Conservation (phyloP, 1,284 basidiomycete genomes). For the Microbotryum silenes-acaulis region DNA sequence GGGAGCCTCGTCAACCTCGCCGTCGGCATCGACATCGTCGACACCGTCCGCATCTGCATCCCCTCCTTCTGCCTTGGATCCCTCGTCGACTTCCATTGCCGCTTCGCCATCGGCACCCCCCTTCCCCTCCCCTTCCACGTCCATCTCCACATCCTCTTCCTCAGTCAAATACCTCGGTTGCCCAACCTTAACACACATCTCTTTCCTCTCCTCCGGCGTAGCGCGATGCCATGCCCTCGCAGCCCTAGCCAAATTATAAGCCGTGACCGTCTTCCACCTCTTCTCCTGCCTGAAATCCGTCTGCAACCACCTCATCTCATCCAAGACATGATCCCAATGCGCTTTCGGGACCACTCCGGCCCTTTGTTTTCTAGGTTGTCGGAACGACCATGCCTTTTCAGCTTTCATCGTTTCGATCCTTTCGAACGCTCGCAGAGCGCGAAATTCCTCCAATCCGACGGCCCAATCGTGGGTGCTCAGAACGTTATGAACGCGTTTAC, state of each 20-base stretch:
- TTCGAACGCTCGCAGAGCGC: conserved; percentile 59
- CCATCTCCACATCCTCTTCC: conserved; percentile 28
- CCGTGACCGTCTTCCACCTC: conserved; percentile 81
- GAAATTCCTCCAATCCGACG: conserved; percentile 30
- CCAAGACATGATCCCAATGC: conserved; percentile 92
- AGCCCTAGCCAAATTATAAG: conserved; percentile 74
- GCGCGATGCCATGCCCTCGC: conserved; percentile 82
- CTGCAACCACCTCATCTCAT: conserved; percentile 99
- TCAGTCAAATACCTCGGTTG: conserved; percentile 13
- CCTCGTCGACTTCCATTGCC: conserved; percentile 5
- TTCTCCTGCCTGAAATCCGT: conserved; percentile 90
- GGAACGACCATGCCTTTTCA: conserved; percentile 77
- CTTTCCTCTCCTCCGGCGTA: conserved; percentile 55
- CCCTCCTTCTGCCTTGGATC: neutral
- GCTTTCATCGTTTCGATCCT: conserved; percentile 77
- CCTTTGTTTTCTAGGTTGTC: conserved; percentile 90
- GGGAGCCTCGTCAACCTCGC: conserved; percentile 31
- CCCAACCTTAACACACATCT: conserved; percentile 49
- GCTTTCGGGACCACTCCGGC: conserved; percentile 72
- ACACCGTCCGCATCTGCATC: conserved; percentile 25
- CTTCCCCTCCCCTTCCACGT: conserved; percentile 21
- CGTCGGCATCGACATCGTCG: conserved; percentile 34
- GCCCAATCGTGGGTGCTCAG: conserved; percentile 35
- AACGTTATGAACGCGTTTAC: conserved; percentile 34
- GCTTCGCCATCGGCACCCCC: conserved; percentile 11